These are phyloP conservation scores for Euclidium syriacum DNA, from an alignment of 345 rosid genomes.

Conservation along the genomic window DNA sequence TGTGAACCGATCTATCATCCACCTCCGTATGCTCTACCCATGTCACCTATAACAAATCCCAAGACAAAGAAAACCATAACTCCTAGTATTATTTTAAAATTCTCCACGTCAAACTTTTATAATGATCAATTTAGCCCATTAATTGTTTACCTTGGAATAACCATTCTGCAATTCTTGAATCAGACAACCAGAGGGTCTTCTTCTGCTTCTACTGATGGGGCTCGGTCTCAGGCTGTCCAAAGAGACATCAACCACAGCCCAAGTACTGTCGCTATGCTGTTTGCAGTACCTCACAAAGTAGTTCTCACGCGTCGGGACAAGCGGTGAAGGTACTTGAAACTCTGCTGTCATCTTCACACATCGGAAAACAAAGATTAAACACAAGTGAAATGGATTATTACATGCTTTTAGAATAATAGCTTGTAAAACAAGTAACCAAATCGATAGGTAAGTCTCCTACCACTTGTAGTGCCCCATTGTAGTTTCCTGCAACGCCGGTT, in stretches of 20 bases:
- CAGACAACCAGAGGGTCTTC: conserved; percentile 93
- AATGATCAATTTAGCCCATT: neutral
- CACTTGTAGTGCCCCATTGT: conserved; percentile 97
- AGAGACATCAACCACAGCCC: conserved; percentile 97
- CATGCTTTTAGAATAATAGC: neutral
- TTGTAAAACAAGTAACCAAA: conserved; percentile 20
- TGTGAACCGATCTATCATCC: conserved; percentile 71
- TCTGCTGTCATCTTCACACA: conserved; percentile 81
- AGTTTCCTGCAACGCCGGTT: conserved; percentile 96
- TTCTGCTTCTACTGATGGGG: conserved; percentile 46
- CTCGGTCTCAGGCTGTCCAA: conserved; percentile 59
- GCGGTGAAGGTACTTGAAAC: conserved; percentile 82
- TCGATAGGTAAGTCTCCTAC: conserved; percentile 27
- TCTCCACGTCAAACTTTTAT: neutral
- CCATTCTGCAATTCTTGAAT: conserved; percentile 91
- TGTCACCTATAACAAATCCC: conserved; percentile 40
- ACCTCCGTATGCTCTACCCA: conserved; percentile 92
- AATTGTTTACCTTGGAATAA: conserved; percentile 74
- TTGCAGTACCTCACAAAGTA: conserved; percentile 80
- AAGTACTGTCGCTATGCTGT: conserved; percentile 59
- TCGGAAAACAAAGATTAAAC: neutral
- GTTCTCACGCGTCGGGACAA: conserved; percentile 70
- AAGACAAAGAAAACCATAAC: neutral
- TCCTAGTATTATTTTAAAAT: neutral
- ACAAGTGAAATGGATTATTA: neutral